Percentiles rank a stretch among this genome's conserved stretches.
phyloP scores from a whole-genome alignment of 2,329 filamentous ascomycete genomes.

The Waltergamsia citrina region DNA sequence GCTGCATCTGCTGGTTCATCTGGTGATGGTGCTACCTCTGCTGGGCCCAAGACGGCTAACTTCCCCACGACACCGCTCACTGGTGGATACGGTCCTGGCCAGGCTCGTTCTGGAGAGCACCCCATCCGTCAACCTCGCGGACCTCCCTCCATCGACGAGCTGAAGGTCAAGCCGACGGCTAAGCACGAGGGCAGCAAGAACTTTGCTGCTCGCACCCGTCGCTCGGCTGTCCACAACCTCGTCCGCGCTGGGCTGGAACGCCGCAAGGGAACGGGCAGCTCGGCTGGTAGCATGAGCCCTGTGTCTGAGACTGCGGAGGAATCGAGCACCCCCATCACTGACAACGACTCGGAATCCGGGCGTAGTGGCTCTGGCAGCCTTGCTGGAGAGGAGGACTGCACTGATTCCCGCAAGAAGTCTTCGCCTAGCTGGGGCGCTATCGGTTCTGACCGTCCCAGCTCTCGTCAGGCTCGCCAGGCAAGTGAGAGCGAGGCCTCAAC shows the following conservation, averaged over 20 bases:
- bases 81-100: conserved; percentile 85
- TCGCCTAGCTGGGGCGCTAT: conserved; percentile 71
- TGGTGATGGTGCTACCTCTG: conserved; percentile 41
- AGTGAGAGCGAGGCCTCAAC: conserved; percentile 46
- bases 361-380: conserved; percentile 72
- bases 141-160: conserved; percentile 84
- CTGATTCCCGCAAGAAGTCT: conserved; percentile 60
- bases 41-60: conserved; percentile 67
- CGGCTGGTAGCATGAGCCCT: conserved; percentile 73
- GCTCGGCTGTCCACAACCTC: conserved; percentile 83
- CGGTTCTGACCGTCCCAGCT: conserved; percentile 73
- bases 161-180: conserved; percentile 79
- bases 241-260: conserved; percentile 84
- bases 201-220: conserved; percentile 85
- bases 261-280: conserved; percentile 65
- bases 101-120: conserved; percentile 88
- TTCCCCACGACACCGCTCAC: conserved; percentile 75
- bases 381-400: conserved; percentile 57
- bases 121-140: conserved; percentile 87
- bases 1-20: conserved; percentile 32
- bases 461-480: conserved; percentile 56
- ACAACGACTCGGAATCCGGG: conserved; percentile 66
- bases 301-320: conserved; percentile 71
- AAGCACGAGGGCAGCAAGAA: conserved; percentile 97
- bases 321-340: conserved; percentile 57